phyloP scores from a whole-genome alignment of 2,329 filamentous ascomycete genomes.

The Fusarium caatingaense region DNA sequence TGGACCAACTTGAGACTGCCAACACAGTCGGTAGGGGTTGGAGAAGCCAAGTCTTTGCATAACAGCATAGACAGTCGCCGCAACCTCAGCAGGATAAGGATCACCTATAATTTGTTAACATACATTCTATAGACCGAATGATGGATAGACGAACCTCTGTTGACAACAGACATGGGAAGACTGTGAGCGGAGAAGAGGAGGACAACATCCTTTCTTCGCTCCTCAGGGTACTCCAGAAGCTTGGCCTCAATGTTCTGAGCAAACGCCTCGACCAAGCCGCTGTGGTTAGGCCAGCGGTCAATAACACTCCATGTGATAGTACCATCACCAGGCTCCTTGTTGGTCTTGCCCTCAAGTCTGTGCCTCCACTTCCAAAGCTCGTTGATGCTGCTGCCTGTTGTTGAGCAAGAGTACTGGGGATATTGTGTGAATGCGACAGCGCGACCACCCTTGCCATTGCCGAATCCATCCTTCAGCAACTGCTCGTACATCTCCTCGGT shows the following conservation, averaged over 20 bases:
- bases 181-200: constrained; percentile 96
- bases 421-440: constrained; percentile 99
- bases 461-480: constrained; percentile 89
- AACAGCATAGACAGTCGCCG: constrained; percentile 95
- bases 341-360: constrained; percentile 81
- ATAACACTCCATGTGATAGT: constrained; percentile 96
- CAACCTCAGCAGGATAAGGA: constrained; percentile 94
- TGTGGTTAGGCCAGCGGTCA: constrained; percentile 95
- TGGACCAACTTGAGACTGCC: constrained; percentile 98
- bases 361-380: constrained; percentile 98
- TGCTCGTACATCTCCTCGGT: constrained; percentile 93
- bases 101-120: constrained; percentile 71
- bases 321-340: constrained; percentile 66
- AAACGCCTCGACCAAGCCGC: constrained; percentile 90
- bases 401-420: constrained; percentile 97
- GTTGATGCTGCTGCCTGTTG: constrained; percentile 94
- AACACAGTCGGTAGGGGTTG: constrained; percentile 93
- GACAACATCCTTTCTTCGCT: constrained; percentile 82
- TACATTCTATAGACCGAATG: neutral
- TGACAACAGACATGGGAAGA: constrained; percentile 96
- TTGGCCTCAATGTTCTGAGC: constrained; percentile 91
- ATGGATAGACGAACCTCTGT: constrained; percentile 70
- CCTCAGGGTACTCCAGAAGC: constrained; percentile 84
- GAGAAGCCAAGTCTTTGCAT: constrained; percentile 89
- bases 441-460: constrained; percentile 86